Evolutionary conservation across 306 rosid species (phyloP), one percentile per base, ranked within the genome.

Genomic region (Ochetophila trinervis): DNA sequence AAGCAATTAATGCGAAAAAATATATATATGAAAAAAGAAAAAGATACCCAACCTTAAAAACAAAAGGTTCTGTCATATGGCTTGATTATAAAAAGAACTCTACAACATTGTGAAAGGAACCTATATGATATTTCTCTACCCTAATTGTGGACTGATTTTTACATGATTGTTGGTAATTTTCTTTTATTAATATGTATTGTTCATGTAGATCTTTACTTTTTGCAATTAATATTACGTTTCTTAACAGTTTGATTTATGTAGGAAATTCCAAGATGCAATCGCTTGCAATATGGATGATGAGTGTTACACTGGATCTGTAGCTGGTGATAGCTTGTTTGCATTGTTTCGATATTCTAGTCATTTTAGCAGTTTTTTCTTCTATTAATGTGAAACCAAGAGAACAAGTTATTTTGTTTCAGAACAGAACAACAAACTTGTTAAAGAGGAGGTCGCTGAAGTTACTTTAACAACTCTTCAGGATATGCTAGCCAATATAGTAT

Each of bases 261-360:
- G 96, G 85, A 79, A 81, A 59, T 87, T 84, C 69, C 96, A 82
- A 21, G 79, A 78, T 64, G 53, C 68, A 49, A 18, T 72, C 51
- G 65, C 77, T 62, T 57, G 61, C 21, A 62, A 72, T 58, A 22
- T 66, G 61, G 70, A 66, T 51, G 65, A 67, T 2, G 79, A 65
- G 56, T 75, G 67, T 66, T 53, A 51, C 55, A 40, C 52, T 72
- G 67, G 62, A 59, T 21, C 53, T 61, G 70, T 68, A 36, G 68
- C 80, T 60, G 76, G 78, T 69, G 61, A 44, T 72, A 82, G 84
- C 80, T 68, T 50, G 59, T 52, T 50, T 47, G 48, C 17, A 47
- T 7, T 63, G 17, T 9, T 16, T 22, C 35, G 19, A 13, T 57
- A 20, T 67, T 66, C 61, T 63, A 72, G 48, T 63, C 20, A 45